Evolutionary conservation across 2,329 filamentous ascomycete species (phyloP).

Genomic region (Neopestalotiopsis rosae): DNA sequence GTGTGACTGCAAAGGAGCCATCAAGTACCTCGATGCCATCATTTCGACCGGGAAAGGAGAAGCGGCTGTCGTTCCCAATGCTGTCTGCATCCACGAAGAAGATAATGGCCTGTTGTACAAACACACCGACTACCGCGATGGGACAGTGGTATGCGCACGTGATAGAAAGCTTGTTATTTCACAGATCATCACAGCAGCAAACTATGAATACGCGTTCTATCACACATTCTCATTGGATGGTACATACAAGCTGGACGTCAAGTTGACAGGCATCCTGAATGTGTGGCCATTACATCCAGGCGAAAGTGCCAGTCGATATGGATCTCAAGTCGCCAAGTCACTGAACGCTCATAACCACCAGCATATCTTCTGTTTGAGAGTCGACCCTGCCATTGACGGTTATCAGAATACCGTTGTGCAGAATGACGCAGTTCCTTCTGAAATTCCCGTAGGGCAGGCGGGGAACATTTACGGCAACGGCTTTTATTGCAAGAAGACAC

Average conservation of each 20-base stretch:
- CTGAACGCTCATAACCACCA: conserved; percentile 73
- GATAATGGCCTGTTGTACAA: conserved; percentile 76
- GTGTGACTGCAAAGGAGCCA: conserved; percentile 74
- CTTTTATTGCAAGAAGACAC: conserved; percentile 48
- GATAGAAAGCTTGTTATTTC: conserved; percentile 69
- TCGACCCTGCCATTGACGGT: conserved; percentile 68
- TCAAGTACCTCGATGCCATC: conserved; percentile 67
- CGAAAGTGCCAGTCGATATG: conserved; percentile 44
- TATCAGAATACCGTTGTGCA: conserved; percentile 53
- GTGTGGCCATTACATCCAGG: conserved; percentile 22
- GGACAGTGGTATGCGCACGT: conserved; percentile 63
- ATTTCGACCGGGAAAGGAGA: conserved; percentile 59
- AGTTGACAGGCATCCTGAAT: conserved; percentile 24
- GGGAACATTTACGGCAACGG: conserved; percentile 54
- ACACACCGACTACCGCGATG: conserved; percentile 71
- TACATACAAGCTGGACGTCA: conserved; percentile 24
- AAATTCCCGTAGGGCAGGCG: conserved; percentile 45
- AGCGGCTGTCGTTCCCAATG: conserved; percentile 57
- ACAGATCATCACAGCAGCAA: conserved; percentile 71
- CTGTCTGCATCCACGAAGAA: conserved; percentile 73
- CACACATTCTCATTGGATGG: conserved; percentile 25
- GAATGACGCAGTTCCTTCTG: conserved; percentile 60
- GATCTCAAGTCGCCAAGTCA: conserved; percentile 67
- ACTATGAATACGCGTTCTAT: conserved; percentile 70
- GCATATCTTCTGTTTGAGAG: conserved; percentile 69